These are phyloP conservation scores for Scytalidium sp. DNA, from an alignment of 2,329 filamentous ascomycete genomes.

Conservation along the genomic window DNA sequence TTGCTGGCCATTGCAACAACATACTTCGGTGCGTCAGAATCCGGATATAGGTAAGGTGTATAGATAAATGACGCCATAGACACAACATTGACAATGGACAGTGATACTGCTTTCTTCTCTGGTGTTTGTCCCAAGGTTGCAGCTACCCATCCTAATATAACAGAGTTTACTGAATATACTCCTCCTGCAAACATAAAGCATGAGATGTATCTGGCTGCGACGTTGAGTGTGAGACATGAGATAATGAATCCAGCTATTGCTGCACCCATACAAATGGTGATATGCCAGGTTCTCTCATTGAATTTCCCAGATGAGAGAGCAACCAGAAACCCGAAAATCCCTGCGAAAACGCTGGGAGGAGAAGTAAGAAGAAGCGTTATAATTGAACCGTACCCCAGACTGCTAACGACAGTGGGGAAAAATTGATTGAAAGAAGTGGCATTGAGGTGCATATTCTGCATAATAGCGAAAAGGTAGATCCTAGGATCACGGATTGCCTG, in stretches of 20 bases:
- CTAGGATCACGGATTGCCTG: slow-evolving; percentile 38
- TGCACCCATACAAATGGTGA: slow-evolving; percentile 31
- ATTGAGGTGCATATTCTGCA: slow-evolving; percentile 45
- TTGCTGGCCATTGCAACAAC: slow-evolving; percentile 15
- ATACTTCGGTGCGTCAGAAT: slow-evolving; percentile 27
- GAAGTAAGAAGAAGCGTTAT: slow-evolving; percentile 40
- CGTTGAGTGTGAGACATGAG: slow-evolving; percentile 26
- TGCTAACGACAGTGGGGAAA: slow-evolving; percentile 34
- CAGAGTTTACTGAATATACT: slow-evolving; percentile 11
- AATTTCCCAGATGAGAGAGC: slow-evolving; percentile 36
- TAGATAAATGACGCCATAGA: slow-evolving; percentile 34
- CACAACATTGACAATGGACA: slow-evolving; percentile 34
- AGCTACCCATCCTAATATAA: slow-evolving; percentile 14
- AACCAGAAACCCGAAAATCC: slow-evolving; percentile 33
- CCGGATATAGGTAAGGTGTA: slow-evolving; percentile 34
- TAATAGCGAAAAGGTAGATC: slow-evolving; percentile 41
- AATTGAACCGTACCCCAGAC: slow-evolving; percentile 34
- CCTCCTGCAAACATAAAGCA: slow-evolving; percentile 15
- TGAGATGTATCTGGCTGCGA: slow-evolving; percentile 13
- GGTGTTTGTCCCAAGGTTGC: slow-evolving; percentile 32
- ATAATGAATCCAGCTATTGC: slow-evolving; percentile 30
- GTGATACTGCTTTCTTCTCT: slow-evolving; percentile 32
- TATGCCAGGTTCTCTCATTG: slow-evolving; percentile 34
- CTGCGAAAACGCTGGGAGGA: slow-evolving; percentile 37
- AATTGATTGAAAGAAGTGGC: slow-evolving; percentile 39